Percentiles rank a stretch among this genome's conserved stretches.
Conservation (phyloP, 148 eudicot genomes). For the Chenopodium formosanum region DNA sequence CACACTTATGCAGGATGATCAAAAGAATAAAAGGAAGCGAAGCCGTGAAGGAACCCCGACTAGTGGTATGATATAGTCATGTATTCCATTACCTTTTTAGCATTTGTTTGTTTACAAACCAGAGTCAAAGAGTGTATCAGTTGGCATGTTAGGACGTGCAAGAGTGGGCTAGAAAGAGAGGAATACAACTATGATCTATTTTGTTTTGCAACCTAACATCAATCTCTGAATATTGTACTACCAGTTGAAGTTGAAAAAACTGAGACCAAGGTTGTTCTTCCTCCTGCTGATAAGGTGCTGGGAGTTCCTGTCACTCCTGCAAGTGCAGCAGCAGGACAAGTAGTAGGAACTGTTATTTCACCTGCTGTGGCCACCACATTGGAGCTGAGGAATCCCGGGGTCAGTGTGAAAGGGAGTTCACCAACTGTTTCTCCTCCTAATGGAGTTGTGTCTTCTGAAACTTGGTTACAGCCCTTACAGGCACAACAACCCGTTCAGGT, state of each 20-base stretch:
- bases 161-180: background rate
- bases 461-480: conserved; percentile 61
- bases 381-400: conserved; percentile 48
- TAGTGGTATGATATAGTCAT: conserved; percentile 40
- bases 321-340: conserved; percentile 38
- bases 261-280: conserved; percentile 37
- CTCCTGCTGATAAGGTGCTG: conserved; percentile 40
- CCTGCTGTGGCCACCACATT: conserved; percentile 41
- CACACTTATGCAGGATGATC: conserved; percentile 46
- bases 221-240: background rate
- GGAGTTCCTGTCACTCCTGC: conserved; percentile 43
- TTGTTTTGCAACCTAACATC: background rate
- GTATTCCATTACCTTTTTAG: background rate
- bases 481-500: conserved; percentile 5
- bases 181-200: background rate
- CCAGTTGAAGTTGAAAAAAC: conserved; percentile 46
- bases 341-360: conserved; percentile 34
- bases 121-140: background rate
- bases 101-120: background rate
- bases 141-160: conserved; percentile 2
- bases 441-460: conserved; percentile 51
- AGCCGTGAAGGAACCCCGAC: conserved; percentile 59
- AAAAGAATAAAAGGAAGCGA: conserved; percentile 60
- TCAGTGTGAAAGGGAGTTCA: conserved; percentile 38
- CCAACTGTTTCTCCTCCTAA: conserved; percentile 37